Conservation (phyloP, 345 rosid species). For the Dimocarpus longan region DNA sequence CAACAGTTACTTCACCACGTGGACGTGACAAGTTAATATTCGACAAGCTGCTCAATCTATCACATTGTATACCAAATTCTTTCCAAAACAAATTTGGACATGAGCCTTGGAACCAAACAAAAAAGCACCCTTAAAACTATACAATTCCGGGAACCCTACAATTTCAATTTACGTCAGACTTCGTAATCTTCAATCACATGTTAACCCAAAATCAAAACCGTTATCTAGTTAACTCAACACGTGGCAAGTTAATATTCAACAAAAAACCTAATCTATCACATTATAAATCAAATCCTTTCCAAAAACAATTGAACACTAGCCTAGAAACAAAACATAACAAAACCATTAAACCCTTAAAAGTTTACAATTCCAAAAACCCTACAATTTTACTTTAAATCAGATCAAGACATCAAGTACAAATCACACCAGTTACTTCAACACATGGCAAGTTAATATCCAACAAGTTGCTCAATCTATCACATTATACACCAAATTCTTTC, state of each 20-base stretch:
- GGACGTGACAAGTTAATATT: not conserved
- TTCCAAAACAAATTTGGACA: not conserved
- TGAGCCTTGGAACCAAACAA: not conserved
- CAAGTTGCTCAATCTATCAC: not conserved
- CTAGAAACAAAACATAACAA: not conserved
- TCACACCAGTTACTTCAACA: not conserved
- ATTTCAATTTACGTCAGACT: not conserved
- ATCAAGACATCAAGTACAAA: not conserved
- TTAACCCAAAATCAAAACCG: conserved; percentile 4
- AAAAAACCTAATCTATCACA: not conserved
- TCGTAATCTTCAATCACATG: too few species aligned
- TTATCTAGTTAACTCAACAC: not conserved
- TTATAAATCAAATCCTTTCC: not conserved
- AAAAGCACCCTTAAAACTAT: not conserved
- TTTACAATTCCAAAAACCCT: not conserved
- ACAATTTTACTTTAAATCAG: not conserved
- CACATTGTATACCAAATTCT: not conserved
- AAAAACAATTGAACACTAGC: not conserved
- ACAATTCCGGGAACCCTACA: not conserved
- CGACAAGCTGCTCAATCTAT: not conserved
- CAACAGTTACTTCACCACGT: not conserved
- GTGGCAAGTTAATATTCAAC: not conserved
- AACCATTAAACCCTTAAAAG: not conserved
- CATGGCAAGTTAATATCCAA: not conserved
- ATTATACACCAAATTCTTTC: not conserved